Conservation (phyloP, 495 filamentous ascomycete species). For the Corynascus novoguineensis region DNA sequence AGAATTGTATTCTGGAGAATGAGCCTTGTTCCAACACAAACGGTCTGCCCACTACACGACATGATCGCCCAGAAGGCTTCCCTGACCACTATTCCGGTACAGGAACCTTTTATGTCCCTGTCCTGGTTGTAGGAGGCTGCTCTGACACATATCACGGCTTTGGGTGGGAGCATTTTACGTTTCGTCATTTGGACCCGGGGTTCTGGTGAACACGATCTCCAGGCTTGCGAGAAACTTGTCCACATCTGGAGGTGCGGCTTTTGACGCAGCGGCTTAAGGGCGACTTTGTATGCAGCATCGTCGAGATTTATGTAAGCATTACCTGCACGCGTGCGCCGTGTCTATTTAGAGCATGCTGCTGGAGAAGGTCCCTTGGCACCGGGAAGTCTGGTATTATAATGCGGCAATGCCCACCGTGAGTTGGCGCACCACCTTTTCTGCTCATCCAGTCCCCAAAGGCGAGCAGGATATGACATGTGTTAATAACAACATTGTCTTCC, state of each 20-base stretch:
- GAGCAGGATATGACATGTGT: too few relatives aligned
- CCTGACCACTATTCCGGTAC: constrained; percentile 18
- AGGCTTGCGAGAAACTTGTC: constrained; percentile 18
- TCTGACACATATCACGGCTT: constrained; percentile 13
- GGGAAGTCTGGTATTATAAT: too few relatives aligned
- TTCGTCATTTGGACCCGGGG: constrained; percentile 6
- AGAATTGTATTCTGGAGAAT: too few relatives aligned
- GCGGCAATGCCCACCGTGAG: too few relatives aligned
- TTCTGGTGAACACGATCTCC: constrained; percentile 3
- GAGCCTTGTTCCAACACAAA: background rate
- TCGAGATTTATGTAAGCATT: constrained; percentile 24
- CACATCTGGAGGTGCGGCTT: constrained; percentile 21
- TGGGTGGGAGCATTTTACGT: constrained; percentile 21
- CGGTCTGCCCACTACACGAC: background rate
- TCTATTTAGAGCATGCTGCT: too few relatives aligned
- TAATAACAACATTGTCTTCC: too few relatives aligned
- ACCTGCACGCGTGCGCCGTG: constrained; percentile 23
- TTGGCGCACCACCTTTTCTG: too few relatives aligned
- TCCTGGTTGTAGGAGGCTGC: background rate
- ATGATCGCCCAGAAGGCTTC: constrained; percentile 6
- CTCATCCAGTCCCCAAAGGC: too few relatives aligned
- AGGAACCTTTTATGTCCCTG: constrained; percentile 21
- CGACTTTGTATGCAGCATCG: too few relatives aligned
- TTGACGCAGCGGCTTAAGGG: too few relatives aligned
- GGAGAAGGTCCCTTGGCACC: too few relatives aligned